phyloP scores from a whole-genome alignment of 1,284 basidiomycete species.

The Malassezia japonica region DNA sequence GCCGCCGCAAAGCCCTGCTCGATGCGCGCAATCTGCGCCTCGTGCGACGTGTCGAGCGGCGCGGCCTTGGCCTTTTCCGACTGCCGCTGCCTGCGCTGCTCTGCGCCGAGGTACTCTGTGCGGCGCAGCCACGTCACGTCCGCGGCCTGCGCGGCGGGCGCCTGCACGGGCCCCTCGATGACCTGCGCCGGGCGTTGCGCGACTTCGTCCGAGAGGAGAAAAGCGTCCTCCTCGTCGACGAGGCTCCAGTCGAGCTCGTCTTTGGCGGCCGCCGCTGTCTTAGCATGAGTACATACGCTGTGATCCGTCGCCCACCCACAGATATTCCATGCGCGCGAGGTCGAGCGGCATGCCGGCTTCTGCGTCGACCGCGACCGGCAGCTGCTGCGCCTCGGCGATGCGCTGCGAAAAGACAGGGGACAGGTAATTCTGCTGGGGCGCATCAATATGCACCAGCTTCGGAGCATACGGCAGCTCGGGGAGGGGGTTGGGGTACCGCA shows the following conservation, averaged over 20 bases:
- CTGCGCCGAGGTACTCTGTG: constrained; percentile 43
- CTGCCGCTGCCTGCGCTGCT: constrained; percentile 28
- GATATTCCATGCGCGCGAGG: constrained; percentile 33
- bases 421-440: constrained; percentile 33
- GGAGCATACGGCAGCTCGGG: constrained; percentile 46
- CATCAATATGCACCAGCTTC: constrained; percentile 35
- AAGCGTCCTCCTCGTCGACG: constrained; percentile 39
- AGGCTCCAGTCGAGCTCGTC: constrained; percentile 19
- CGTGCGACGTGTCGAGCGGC: constrained; percentile 32
- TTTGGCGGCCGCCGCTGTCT: constrained; percentile 9
- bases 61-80: constrained; percentile 15
- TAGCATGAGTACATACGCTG: too few relatives aligned
- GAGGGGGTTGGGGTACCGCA: constrained; percentile 46
- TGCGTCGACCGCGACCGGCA: constrained; percentile 40
- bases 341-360: constrained; percentile 46
- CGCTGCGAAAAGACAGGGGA: constrained; percentile 38
- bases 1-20: constrained; percentile 34
- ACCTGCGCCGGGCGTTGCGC: background rate
- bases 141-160: constrained; percentile 18
- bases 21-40: constrained; percentile 40
- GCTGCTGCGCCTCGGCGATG: constrained; percentile 32
- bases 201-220: constrained; percentile 29
- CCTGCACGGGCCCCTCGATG: background rate
- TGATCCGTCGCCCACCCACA: constrained; percentile 35
- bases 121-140: constrained; percentile 44